These are phyloP conservation scores for Phallus indusiatus DNA, from an alignment of 768 basidiomycete species.

Conservation along the genomic window DNA sequence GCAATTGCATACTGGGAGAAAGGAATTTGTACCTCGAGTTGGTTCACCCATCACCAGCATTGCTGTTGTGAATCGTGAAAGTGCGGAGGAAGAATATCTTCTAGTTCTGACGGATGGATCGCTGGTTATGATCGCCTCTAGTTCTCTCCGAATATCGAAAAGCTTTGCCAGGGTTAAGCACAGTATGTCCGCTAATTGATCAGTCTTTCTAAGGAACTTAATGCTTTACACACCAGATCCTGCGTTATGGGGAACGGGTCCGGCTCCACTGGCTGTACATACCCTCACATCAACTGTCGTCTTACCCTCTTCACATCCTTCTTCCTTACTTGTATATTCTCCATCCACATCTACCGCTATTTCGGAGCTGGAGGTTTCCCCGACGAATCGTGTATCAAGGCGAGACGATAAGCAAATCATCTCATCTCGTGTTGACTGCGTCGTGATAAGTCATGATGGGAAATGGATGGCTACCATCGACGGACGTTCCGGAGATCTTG, in stretches of 20 bases:
- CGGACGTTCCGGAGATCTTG: constrained; percentile 54
- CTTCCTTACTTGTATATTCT: constrained; percentile 88
- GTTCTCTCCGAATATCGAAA: constrained; percentile 61
- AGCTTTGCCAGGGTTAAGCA: constrained; percentile 71
- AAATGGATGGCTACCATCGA: constrained; percentile 94
- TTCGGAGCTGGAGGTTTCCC: constrained; percentile 85
- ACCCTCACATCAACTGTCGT: constrained; percentile 63
- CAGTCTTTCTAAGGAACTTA: constrained; percentile 23
- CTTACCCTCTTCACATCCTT: constrained; percentile 89
- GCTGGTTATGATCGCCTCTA: constrained; percentile 63
- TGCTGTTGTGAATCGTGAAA: constrained; percentile 38
- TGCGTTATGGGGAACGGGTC: constrained; percentile 19
- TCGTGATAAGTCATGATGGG: constrained; percentile 55
- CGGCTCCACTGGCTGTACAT: constrained; percentile 70
- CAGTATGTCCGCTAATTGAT: constrained; percentile 33
- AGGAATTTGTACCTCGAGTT: constrained; percentile 87
- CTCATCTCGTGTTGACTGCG: constrained; percentile 64
- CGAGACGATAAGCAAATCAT: constrained; percentile 70
- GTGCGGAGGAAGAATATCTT: constrained; percentile 74
- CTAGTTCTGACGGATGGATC: constrained; percentile 76
- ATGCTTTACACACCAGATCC: constrained; percentile 31
- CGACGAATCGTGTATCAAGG: constrained; percentile 84
- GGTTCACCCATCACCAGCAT: constrained; percentile 78
- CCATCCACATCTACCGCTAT: constrained; percentile 59
- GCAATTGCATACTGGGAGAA: constrained; percentile 83